A percentile compares a stretch with the other conserved stretches of the same genome.
Conservation (phyloP, 2,329 filamentous ascomycete species). For the Hortaea sp. region DNA sequence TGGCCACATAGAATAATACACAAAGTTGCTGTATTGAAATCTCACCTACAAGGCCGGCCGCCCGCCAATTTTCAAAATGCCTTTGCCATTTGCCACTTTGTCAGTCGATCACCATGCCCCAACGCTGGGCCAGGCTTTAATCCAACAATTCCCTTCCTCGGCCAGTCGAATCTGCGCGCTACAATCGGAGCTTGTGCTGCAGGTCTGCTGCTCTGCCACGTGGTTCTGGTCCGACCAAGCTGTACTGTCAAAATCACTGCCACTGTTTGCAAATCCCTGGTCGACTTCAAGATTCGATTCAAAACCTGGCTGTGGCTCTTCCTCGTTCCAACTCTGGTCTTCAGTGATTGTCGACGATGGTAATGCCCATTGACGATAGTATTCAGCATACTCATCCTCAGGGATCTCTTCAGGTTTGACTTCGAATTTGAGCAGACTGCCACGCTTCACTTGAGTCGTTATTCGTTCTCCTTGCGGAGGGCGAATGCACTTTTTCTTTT, state of each 20-base stretch:
- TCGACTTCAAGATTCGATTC: conserved; percentile 4
- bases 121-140: too few species aligned
- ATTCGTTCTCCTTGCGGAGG: conserved; percentile 6
- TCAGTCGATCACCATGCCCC: too few species aligned
- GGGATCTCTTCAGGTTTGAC: conserved; percentile 16
- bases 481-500: conserved; percentile 1
- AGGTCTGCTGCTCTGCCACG: too few species aligned
- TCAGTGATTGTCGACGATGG: neutral
- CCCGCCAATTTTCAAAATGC: too few species aligned
- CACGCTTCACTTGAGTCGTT: neutral
- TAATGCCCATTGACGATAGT: neutral
- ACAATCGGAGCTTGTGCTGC: too few species aligned
- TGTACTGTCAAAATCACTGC: neutral
- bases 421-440: conserved; percentile 12
- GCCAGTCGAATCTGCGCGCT: too few species aligned
- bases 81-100: too few species aligned
- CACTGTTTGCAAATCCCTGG: neutral
- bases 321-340: conserved; percentile 1
- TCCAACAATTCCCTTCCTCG: too few species aligned
- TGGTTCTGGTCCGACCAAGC: too few species aligned
- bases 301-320: conserved; percentile 1
- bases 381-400: neutral
- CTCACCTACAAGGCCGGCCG: too few species aligned
- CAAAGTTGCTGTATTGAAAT: too few species aligned
- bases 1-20: too few species aligned